Conservation (phyloP, 2,329 filamentous ascomycete genomes). For the Dothidotthia symphoricarpi region DNA sequence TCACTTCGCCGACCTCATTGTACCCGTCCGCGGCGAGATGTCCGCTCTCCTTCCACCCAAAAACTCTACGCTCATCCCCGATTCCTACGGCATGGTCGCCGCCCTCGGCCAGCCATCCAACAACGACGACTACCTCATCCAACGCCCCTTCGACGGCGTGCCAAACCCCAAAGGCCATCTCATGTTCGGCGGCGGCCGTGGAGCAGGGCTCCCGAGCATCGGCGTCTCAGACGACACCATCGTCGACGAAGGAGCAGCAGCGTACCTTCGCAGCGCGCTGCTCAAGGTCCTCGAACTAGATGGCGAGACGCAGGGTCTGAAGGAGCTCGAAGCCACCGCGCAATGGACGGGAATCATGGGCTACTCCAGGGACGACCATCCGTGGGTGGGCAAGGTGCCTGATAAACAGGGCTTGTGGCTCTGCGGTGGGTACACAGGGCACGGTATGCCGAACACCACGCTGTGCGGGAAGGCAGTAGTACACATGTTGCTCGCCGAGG, state of each 20-base stretch:
- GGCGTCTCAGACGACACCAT: conserved; percentile 60
- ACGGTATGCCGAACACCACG: conserved; percentile 74
- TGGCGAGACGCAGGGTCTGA: conserved; percentile 36
- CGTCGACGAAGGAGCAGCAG: conserved; percentile 57
- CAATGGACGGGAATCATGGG: conserved; percentile 82
- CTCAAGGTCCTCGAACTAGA: conserved; percentile 38
- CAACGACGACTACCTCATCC: conserved; percentile 71
- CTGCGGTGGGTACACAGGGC: conserved; percentile 66
- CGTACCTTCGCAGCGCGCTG: conserved; percentile 54
- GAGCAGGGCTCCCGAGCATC: conserved; percentile 50
- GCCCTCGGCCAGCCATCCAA: conserved; percentile 46
- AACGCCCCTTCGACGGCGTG: conserved; percentile 55
- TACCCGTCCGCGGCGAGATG: conserved; percentile 75
- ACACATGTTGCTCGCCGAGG: conserved; percentile 53
- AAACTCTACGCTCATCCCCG: conserved; percentile 46
- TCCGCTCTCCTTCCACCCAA: conserved; percentile 61
- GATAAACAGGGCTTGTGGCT: conserved; percentile 59
- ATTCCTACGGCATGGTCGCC: conserved; percentile 66
- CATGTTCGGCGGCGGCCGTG: conserved; percentile 71
- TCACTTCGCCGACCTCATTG: conserved; percentile 65
- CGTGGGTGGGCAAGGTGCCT: conserved; percentile 71
- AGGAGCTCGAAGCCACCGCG: conserved; percentile 49
- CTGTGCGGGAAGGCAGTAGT: conserved; percentile 64
- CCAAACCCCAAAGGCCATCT: conserved; percentile 54
- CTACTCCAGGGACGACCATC: conserved; percentile 62